These are phyloP conservation scores for Paramecium sexaurelia DNA, from an alignment of 73 alveolate species.

Conservation along the genomic window DNA sequence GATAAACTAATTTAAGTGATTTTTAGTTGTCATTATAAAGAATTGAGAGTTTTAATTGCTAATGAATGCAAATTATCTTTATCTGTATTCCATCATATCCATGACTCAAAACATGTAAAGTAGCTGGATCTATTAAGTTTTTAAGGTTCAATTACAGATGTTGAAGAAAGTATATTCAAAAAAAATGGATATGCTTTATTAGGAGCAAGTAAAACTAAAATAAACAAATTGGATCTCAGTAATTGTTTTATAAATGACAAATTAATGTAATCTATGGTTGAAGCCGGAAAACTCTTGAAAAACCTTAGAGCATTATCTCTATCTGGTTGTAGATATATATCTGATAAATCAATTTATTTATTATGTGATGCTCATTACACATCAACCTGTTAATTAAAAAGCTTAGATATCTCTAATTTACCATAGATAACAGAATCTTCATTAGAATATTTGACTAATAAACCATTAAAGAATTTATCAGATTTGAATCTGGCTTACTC, in stretches of 20 bases:
- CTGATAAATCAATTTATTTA: conserved; percentile 30
- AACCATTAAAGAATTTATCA: not conserved
- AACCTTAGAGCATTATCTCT: not conserved
- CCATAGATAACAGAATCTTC: conserved; percentile 16
- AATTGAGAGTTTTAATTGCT: not conserved
- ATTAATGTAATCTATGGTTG: conserved; percentile 13
- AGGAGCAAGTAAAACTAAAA: conserved; percentile 9
- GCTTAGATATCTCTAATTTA: conserved; percentile 22
- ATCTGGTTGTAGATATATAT: not conserved
- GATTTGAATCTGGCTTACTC: conserved; percentile 30
- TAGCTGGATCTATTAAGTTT: conserved; percentile 14
- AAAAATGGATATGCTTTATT: conserved; percentile 11
- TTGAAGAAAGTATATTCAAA: conserved; percentile 25
- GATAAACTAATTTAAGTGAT: conserved; percentile 1
- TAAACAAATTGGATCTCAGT: not conserved
- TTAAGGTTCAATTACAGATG: not conserved
- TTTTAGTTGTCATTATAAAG: conserved; percentile 17
- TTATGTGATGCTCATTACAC: conserved; percentile 6
- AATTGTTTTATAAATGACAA: conserved; percentile 10
- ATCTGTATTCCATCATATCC: not conserved
- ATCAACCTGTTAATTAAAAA: not conserved
- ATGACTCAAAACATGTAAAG: conserved; percentile 27
- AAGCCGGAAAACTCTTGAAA: not conserved
- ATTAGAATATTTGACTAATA: not conserved
- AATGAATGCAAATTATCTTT: conserved; percentile 4